phyloP scores from a whole-genome alignment of 805 yeast genomes.

The Priceomyces fermenticarens region DNA sequence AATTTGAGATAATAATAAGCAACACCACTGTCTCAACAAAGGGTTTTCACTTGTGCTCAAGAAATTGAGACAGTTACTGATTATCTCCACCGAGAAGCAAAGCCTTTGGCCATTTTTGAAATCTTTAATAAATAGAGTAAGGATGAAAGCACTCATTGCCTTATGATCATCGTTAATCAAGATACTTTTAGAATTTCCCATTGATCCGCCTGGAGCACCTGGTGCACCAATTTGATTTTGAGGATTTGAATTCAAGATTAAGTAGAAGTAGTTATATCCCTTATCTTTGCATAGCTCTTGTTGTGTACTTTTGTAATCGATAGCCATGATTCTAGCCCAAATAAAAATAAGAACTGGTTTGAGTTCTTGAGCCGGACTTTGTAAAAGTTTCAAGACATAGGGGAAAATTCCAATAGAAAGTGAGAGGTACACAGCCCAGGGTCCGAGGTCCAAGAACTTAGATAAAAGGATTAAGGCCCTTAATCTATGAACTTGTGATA shows the following conservation, averaged over 20 bases:
- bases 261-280: constrained; percentile 83
- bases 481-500: constrained; percentile 91
- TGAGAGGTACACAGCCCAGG: constrained; percentile 95
- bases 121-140: constrained; percentile 80
- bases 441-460: constrained; percentile 87
- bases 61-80: constrained; percentile 63
- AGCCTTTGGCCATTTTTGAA: constrained; percentile 76
- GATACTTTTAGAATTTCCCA: constrained; percentile 18
- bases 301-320: constrained; percentile 86
- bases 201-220: constrained; percentile 27
- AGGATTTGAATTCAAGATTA: constrained; percentile 56
- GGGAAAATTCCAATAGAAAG: constrained; percentile 95
- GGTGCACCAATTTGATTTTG: constrained; percentile 28
- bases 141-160: constrained; percentile 92
- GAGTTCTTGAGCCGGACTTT: constrained; percentile 92
- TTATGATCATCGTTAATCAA: constrained; percentile 75
- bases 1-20: constrained; percentile 70
- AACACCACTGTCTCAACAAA: constrained; percentile 88
- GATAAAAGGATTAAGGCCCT: constrained; percentile 83
- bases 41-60: constrained; percentile 78
- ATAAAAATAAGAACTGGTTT: constrained; percentile 93
- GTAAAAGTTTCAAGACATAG: constrained; percentile 82
- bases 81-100: constrained; percentile 71
- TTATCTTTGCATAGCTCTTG: constrained; percentile 88
- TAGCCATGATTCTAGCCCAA: constrained; percentile 98